Evolutionary conservation across 73 alveolate species (phyloP).

Genomic region (Paramecium tetraurelia): DNA sequence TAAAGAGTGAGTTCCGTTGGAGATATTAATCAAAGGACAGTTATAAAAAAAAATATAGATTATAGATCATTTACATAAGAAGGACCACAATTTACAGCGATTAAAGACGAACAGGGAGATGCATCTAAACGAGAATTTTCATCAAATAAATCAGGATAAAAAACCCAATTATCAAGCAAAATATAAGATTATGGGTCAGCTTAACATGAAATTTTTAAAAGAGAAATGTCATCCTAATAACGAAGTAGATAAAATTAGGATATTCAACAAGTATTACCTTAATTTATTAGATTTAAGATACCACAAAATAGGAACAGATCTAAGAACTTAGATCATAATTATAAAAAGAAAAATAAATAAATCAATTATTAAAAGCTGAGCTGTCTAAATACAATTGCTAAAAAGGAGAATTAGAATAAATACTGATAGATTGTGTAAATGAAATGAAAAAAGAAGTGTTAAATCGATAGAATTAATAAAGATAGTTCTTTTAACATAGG

Average conservation of each 20-base stretch:
- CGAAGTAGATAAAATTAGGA: neutral
- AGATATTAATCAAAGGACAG: neutral
- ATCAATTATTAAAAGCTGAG: neutral
- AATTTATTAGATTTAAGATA: neutral
- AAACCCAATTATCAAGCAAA: neutral
- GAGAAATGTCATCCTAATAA: constrained; percentile 1
- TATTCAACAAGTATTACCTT: neutral
- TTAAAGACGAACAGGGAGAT: constrained; percentile 14
- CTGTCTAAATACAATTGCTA: constrained; percentile 38
- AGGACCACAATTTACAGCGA: neutral
- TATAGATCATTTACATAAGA: constrained; percentile 12
- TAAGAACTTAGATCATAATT: neutral
- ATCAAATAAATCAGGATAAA: neutral
- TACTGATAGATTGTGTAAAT: constrained; percentile 50
- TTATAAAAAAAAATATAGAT: neutral
- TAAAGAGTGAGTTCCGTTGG: constrained; percentile 3
- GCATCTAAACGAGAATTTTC: neutral
- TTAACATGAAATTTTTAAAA: neutral
- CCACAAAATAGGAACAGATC: neutral
- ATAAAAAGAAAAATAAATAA: constrained; percentile 15
- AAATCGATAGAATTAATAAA: constrained; percentile 14
- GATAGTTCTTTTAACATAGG: neutral
- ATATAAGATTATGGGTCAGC: neutral
- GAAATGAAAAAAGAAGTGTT: constrained; percentile 53
- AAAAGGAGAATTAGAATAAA: constrained; percentile 52